phyloP scores from a whole-genome alignment of 345 rosid genomes.

The Ceriops zippeliana region DNA sequence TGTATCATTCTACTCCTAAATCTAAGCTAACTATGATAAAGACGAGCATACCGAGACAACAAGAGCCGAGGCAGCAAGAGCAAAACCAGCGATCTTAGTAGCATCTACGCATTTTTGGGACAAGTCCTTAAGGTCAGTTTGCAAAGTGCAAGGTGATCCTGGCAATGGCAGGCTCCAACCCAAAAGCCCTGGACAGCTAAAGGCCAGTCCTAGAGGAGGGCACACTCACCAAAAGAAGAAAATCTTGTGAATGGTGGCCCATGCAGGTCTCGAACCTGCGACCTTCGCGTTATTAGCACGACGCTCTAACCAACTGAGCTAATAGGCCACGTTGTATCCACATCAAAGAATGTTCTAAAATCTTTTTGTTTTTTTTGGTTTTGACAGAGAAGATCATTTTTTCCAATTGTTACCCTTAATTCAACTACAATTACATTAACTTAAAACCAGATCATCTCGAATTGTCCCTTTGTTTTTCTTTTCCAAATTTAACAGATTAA shows the following conservation, averaged over 20 bases:
- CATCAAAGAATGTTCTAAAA: not conserved
- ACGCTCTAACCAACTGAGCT: conserved; percentile 34
- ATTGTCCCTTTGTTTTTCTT: no score
- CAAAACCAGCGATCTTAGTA: conserved; percentile 73
- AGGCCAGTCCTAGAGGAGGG: conserved; percentile 33
- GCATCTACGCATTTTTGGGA: conserved; percentile 68
- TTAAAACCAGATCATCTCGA: no score
- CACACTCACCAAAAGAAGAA: conserved; percentile 26
- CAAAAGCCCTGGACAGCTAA: conserved; percentile 55
- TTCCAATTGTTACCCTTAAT: no score
- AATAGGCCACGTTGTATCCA: conserved; percentile 6
- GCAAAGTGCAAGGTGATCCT: conserved; percentile 77
- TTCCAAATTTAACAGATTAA: no score
- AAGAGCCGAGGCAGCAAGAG: conserved; percentile 92
- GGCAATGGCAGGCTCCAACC: conserved; percentile 45
- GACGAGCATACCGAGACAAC: conserved; percentile 60
- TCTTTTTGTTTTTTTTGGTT: no score
- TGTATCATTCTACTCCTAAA: no score
- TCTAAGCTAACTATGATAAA: no score
- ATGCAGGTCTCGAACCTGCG: conserved; percentile 23
- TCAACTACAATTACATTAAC: no score
- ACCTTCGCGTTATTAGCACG: conserved; percentile 64
- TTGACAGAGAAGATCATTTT: no score
- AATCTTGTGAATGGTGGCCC: not conserved
- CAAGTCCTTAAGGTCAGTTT: conserved; percentile 66